These are phyloP conservation scores for Candida coleopterorum DNA, from an alignment of 805 yeast species.

Conservation along the genomic window DNA sequence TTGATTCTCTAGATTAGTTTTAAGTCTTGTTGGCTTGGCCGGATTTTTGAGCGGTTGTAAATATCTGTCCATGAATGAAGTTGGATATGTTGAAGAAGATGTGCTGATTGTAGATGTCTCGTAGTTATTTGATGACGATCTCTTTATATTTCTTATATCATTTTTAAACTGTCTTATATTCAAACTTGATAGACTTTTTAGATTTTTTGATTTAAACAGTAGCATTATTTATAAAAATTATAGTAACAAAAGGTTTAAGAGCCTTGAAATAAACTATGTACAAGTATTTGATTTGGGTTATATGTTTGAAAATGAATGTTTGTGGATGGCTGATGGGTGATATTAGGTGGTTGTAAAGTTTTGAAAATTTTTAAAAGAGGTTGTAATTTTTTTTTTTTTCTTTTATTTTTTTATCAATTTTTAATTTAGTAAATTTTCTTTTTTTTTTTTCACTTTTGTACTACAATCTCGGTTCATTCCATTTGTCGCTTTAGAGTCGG, in stretches of 20 bases:
- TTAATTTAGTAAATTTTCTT: conserved; percentile 1
- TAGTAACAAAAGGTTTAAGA: too few species aligned
- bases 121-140: conserved; percentile 3
- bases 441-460: neutral
- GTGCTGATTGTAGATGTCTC: conserved; percentile 1
- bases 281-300: neutral
- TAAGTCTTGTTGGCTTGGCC: neutral
- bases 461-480: neutral
- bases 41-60: conserved; percentile 5
- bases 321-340: neutral
- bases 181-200: neutral
- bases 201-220: conserved; percentile 1
- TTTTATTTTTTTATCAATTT: conserved; percentile 4
- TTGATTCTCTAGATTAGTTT: conserved; percentile 5
- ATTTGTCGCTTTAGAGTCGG: neutral
- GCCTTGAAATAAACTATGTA: too few species aligned
- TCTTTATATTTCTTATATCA: conserved; percentile 1
- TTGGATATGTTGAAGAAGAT: neutral
- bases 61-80: conserved; percentile 1
- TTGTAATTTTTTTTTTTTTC: neutral
- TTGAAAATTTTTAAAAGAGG: neutral
- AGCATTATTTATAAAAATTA: neutral
- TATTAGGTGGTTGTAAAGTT: neutral
- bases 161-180: neutral
- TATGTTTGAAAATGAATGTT: neutral